Percentiles rank a stretch among this genome's conserved stretches.
phyloP scores from a whole-genome alignment of 805 yeast species.

The Hanseniaspora thailandica region DNA sequence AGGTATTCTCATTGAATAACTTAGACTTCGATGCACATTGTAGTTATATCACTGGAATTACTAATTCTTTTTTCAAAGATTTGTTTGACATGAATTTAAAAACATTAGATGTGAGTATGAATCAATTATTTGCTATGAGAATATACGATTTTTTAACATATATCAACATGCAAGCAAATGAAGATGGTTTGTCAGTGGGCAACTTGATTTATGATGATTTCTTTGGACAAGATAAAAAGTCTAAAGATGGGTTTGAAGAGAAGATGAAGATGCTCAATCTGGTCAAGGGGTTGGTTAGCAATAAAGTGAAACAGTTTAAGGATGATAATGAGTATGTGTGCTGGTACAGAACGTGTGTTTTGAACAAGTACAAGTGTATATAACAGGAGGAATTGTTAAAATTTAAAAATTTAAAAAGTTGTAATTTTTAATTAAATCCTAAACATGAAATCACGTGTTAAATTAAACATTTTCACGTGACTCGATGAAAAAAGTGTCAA shows the following conservation, averaged over 20 bases:
- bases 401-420: no score
- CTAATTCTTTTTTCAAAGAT: background rate
- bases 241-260: background rate
- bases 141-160: background rate
- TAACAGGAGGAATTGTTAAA: no score
- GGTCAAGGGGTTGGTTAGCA: background rate
- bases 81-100: background rate
- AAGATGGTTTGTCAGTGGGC: background rate
- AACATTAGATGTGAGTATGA: constrained; percentile 6
- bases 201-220: background rate
- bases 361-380: background rate
- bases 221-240: background rate
- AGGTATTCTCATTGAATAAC: constrained; percentile 2
- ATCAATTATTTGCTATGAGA: background rate
- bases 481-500: background rate
- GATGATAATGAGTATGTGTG: constrained; percentile 1
- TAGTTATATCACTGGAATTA: background rate
- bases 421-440: no score
- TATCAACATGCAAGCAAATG: background rate
- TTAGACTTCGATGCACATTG: background rate
- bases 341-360: constrained; percentile 8
- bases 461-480: no score
- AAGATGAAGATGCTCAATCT: background rate
- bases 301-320: background rate
- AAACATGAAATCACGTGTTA: no score